Base-by-base conservation (phyloP, 495 filamentous ascomycete species). In the Hyaloscypha hepaticicola region DNA sequence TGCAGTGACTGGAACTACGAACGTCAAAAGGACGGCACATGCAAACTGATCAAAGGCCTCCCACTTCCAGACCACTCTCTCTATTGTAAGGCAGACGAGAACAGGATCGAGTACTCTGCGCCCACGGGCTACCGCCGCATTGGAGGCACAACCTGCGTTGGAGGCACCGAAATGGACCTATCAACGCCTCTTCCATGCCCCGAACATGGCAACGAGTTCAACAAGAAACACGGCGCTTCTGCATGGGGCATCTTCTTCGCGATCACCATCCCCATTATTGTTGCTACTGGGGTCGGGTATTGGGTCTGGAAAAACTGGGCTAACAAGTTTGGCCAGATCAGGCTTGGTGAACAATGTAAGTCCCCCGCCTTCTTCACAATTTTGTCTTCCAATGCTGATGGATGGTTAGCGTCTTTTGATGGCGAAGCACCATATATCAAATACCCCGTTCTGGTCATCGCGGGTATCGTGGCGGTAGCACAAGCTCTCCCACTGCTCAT, bases 1-100 rank as follows among this genome's bases (percentile, higher is more conserved):
- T 22, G 21, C 55, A 97, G 93, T 78, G 94, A 97, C 74, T 99
- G 90, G 81, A 99, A 99, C 77, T 99, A 84, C 74, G 85, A 97
- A 73, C 83, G 87, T 48, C 82, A 88, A 74, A 82, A 71, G 34
- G 90, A 92, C 72, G 88, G 87, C 49, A 85, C 85, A 64, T 99
- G 96, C 76, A 67, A 69, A 6, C 86, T 95, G 38, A 90, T 97
- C 29, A 68, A 78, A 0, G 93, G 92, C 27, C 82, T 92, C 52
- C 25, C 76, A 9, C 85, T 87, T 25, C 81, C 87, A n/a, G 83
- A 94, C 71, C 86, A 88, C 58, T 66, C 73, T 53, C 78, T 79
- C 62, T 79, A 81, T 49, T 99, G 95, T 77, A 72, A 75, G 21
- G 79, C 86, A 6, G 79, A 97, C 67, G 85, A 87, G 3, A 80